phyloP scores from a whole-genome alignment of 805 yeast genomes.

The Millerozyma miso region DNA sequence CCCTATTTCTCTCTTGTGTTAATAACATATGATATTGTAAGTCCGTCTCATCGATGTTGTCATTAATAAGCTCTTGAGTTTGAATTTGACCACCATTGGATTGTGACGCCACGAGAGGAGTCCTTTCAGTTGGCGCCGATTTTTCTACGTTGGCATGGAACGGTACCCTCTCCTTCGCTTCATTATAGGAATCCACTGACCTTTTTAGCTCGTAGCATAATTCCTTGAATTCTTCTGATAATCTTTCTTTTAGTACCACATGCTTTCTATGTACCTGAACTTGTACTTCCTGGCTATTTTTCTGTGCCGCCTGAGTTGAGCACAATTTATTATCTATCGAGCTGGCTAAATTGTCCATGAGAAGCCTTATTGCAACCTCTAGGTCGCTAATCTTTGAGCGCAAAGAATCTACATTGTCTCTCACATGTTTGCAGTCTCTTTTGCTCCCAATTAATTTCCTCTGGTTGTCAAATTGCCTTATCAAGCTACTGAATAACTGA shows the following conservation, averaged over 20 bases:
- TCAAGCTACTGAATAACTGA: constrained; percentile 45
- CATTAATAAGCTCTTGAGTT: constrained; percentile 33
- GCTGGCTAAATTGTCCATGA: constrained; percentile 23
- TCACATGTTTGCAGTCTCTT: constrained; percentile 39
- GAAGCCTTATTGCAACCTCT: constrained; percentile 27
- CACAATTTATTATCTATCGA: constrained; percentile 26
- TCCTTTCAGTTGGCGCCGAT: constrained; percentile 18
- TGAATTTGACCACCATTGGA: constrained; percentile 23
- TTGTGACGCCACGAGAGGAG: constrained; percentile 35
- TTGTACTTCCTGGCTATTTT: constrained; percentile 1
- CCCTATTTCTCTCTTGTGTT: constrained; percentile 69
- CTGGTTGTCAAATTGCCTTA: constrained; percentile 47
- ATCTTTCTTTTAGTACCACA: constrained; percentile 45
- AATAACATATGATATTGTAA: constrained; percentile 60
- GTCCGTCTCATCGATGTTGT: constrained; percentile 42
- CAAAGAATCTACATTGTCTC: constrained; percentile 31
- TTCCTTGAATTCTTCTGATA: constrained; percentile 52
- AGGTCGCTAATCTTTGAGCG: constrained; percentile 27
- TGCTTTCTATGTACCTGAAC: constrained; percentile 36
- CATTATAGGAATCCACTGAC: constrained; percentile 45
- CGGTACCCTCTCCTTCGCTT: constrained; percentile 15
- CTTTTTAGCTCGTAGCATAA: constrained; percentile 43
- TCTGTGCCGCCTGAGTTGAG: constrained; percentile 7
- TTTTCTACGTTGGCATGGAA: not conserved
- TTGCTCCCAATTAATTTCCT: constrained; percentile 50